A percentile compares a stretch with the other conserved stretches of the same genome.
These are phyloP conservation scores for Fusarium dimerum DNA, from an alignment of 2,329 filamentous ascomycete genomes.

Conservation along the genomic window DNA sequence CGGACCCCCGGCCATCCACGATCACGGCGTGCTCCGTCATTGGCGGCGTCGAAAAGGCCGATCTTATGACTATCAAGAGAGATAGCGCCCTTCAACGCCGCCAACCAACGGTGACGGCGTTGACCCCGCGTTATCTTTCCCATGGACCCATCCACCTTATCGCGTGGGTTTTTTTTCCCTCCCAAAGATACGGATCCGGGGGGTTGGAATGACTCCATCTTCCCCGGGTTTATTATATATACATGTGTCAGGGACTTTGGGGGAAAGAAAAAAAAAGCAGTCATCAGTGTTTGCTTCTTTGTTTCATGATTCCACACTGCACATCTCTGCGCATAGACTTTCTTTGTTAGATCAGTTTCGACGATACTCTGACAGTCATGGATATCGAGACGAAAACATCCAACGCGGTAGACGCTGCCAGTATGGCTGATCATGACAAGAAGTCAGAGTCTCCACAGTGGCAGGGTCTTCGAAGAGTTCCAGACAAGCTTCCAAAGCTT, in stretches of 20 bases:
- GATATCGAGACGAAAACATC: slow-evolving; percentile 9
- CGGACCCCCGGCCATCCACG: neutral
- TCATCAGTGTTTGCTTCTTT: no score
- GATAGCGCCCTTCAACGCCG: slow-evolving; percentile 14
- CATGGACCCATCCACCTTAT: neutral
- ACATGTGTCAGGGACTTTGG: neutral
- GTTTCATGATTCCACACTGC: neutral
- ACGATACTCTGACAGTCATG: slow-evolving; percentile 1
- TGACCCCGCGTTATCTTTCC: slow-evolving; percentile 20
- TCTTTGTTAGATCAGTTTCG: neutral
- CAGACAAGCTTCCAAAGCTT: slow-evolving; percentile 30
- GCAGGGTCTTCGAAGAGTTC: slow-evolving; percentile 24
- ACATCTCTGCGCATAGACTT: no score
- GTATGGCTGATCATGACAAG: neutral
- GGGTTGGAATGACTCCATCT: neutral
- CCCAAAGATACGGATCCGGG: neutral
- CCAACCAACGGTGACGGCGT: slow-evolving; percentile 14
- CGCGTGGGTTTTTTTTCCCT: neutral
- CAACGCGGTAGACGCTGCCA: neutral
- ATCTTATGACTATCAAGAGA: slow-evolving; percentile 7
- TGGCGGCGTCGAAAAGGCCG: slow-evolving; percentile 5
- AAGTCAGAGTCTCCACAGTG: slow-evolving; percentile 6
- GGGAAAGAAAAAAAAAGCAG: no score
- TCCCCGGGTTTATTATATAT: slow-evolving; percentile 11
- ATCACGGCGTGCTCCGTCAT: slow-evolving; percentile 7